Conservation (phyloP, 805 yeast species). For the Metschnikowia baotianmanensis region DNA sequence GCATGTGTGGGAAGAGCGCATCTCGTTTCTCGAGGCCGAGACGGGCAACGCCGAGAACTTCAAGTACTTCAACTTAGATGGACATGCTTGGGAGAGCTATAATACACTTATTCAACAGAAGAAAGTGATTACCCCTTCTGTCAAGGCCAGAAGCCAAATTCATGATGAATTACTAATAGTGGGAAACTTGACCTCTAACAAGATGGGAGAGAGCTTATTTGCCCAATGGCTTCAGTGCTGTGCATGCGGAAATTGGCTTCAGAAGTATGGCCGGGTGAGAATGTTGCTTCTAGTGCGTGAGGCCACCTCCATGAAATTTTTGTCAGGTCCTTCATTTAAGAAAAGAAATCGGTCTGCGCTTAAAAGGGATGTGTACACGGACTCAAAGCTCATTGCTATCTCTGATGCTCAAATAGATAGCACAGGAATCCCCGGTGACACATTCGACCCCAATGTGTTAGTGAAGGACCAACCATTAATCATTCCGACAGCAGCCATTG, state of each 20-base stretch:
- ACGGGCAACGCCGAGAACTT: conserved; percentile 33
- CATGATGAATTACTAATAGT: conserved; percentile 56
- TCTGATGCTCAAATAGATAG: conserved; percentile 21
- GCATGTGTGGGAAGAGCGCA: conserved; percentile 28
- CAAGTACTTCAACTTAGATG: conserved; percentile 42
- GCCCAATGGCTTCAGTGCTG: conserved; percentile 75
- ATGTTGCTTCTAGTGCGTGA: conserved; percentile 70
- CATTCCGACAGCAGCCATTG: conserved; percentile 26
- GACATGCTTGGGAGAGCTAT: conserved; percentile 69
- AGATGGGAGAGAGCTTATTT: conserved; percentile 62
- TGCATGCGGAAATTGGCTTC: conserved; percentile 70
- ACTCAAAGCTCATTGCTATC: conserved; percentile 54
- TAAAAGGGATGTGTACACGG: conserved; percentile 62
- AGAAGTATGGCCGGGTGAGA: conserved; percentile 65
- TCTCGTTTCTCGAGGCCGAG: conserved; percentile 21
- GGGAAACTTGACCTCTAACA: conserved; percentile 52
- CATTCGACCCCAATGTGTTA: conserved; percentile 36
- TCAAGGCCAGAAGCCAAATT: conserved; percentile 34
- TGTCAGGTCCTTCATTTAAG: conserved; percentile 51
- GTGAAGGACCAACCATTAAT: conserved; percentile 37
- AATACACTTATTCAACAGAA: conserved; percentile 44
- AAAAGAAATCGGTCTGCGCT: conserved; percentile 62
- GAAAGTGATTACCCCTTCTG: conserved; percentile 35
- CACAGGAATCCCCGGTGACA: conserved; percentile 22
- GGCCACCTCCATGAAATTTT: conserved; percentile 52